Base-by-base conservation (phyloP, 2,329 filamentous ascomycete genomes). In the Amesomyces nigricolor region DNA sequence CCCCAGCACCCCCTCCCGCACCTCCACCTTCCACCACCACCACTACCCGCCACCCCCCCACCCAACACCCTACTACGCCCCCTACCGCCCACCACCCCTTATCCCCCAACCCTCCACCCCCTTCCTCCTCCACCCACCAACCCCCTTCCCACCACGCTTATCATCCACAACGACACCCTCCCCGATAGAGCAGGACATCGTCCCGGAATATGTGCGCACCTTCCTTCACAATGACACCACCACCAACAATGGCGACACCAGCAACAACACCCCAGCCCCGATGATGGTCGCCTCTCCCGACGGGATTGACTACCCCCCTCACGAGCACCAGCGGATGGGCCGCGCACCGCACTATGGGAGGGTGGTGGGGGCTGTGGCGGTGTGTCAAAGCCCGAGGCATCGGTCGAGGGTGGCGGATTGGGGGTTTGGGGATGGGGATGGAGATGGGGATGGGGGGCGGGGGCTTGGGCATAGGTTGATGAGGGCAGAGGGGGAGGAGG, bases 171-270 rank as follows among this genome's bases (percentile, higher is more conserved):
- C 22, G 6, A 26, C 22, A 26, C 22, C 22, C 22, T 26, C 43
- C 8, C 59, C 58, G 8, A 50, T 59, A 29, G 45, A 57, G 35
- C 56, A 59, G 47, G 71, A 74, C 54, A 71, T 80, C 32, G 72
- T 81, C 14, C 78, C 78, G 8, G 78, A 81, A 66, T 81, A 81
- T 60, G 75, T 81, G 40, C 71, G 78, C 58, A 76, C 79, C 65
- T 81, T 77, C 63, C 71, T 81, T 58, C 74, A 78, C 40, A 78
- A 78, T 45, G 78, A 81, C 66, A 81, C 78, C 2, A 78, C 78
- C 13, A 78, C 16, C 40, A 19, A 7, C 38, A 32, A 26, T n/a
- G 5, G 14, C 35, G 49, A 7, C 38, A n/a, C 14, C 38, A 42
- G 16, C 14, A 32, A 26, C 19, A 29, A 16, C 17, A 49, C 2